Evolutionary conservation across 306 rosid species (phyloP), one percentile per base, ranked within the genome.

Genomic region (Urtica urens): DNA sequence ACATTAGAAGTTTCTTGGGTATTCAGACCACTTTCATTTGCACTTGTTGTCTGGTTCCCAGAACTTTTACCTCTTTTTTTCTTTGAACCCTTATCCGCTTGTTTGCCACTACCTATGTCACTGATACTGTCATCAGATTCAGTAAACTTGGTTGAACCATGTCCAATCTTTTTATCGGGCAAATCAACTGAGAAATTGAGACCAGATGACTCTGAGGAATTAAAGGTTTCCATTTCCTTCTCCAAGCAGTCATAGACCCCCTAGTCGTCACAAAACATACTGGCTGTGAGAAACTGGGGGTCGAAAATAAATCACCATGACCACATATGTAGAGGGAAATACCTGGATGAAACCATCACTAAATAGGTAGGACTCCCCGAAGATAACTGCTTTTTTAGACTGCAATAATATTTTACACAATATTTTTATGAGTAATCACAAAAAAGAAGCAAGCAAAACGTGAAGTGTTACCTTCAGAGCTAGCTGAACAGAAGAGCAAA

Each of bases 281-380:
- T 14, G 4, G 30, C 35, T 10, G 10, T 18, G 16, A 33, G 43
- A 26, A 51, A 51, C 43, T 20, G 15, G 43, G 21, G 26, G 22
- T 19, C n/a, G 57, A 38, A 51, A 34, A 18, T 7, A 51, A 51
- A 51, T 27, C 43, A 17, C 1, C 24, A 2, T 31, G 16, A 51
- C 29, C 8, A 30, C 34, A 23, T 31, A 42, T 19, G 14, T 10
- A 46, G 18, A 24, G 25, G 43, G 53, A 46, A 43, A 49, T 57
- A 85, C 99, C 95, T 85, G 85, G 73, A 90, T 63, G 63, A 85
- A 90, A 50, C 72, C 74, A 68, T 66, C 66, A 72, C 99, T 82
- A 54, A 90, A 63, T 49, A 90, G 75, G 67, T 65, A 85, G 38
- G 72, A 72, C 48, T 85, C 99, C 62, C 94, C 94, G 42, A 90